Conservation (phyloP, 352 stramenopile genomes). For the Globisporangium nagaii region DNA sequence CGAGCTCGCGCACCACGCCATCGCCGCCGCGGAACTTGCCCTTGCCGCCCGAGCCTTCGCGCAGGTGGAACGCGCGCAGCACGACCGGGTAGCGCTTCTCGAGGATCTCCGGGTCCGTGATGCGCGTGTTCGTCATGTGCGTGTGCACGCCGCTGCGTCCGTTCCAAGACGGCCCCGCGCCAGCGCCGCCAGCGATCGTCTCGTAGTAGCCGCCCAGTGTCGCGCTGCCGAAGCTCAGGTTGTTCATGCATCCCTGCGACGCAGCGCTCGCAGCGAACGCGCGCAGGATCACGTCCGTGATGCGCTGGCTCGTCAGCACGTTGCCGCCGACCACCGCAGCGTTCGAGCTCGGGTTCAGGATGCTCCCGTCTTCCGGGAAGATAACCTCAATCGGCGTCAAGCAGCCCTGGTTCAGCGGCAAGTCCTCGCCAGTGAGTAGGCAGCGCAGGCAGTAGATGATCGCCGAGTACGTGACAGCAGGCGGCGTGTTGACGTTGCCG, state of each 20-base stretch:
- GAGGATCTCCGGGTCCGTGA: constrained; percentile 99
- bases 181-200: constrained; percentile 97
- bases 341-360: constrained; percentile 94
- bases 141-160: constrained; percentile 97
- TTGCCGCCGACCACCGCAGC: constrained; percentile 98
- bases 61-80: constrained; percentile 81
- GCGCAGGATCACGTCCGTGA: constrained; percentile 98
- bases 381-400: constrained; percentile 95
- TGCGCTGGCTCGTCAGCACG: constrained; percentile 96
- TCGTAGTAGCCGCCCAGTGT: constrained; percentile 97
- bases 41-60: constrained; percentile 84
- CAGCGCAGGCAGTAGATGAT: constrained; percentile 99
- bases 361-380: constrained; percentile 89
- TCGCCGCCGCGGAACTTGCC: constrained; percentile 92
- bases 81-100: constrained; percentile 95
- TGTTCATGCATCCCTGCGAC: constrained; percentile 99
- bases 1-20: constrained; percentile 94
- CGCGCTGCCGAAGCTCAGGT: constrained; percentile 97
- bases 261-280: constrained; percentile 95
- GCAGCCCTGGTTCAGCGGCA: constrained; percentile 97
- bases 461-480: constrained; percentile 97
- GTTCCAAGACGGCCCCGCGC: constrained; percentile 95
- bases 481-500: constrained; percentile 98
- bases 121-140: constrained; percentile 99
- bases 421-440: constrained; percentile 89